phyloP scores from a whole-genome alignment of 148 eudicot species.

The Cornus suecica region DNA sequence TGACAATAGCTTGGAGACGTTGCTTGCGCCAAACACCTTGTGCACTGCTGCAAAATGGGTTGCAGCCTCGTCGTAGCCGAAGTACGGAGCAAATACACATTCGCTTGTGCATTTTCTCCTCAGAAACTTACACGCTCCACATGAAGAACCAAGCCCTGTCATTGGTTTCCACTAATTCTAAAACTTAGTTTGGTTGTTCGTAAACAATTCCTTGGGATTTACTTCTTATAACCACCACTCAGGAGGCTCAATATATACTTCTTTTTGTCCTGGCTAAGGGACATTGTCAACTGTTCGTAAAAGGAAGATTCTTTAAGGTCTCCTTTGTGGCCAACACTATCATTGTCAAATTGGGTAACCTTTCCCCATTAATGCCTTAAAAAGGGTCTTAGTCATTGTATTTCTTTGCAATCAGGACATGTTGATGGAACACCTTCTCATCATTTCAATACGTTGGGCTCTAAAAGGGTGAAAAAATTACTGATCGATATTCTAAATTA shows the following conservation, averaged over 20 bases:
- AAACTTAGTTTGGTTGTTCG: slow-evolving; percentile 1
- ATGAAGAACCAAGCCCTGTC: slow-evolving; percentile 76
- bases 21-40: slow-evolving; percentile 88
- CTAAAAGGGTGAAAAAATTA: slow-evolving; percentile 11
- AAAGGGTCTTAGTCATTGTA: slow-evolving; percentile 7
- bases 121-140: slow-evolving; percentile 92
- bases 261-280: slow-evolving; percentile 13
- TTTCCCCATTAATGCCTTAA: slow-evolving; percentile 26
- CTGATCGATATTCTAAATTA: slow-evolving; percentile 10
- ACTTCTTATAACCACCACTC: slow-evolving; percentile 39
- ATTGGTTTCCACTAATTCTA: slow-evolving; percentile 28
- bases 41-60: slow-evolving; percentile 70
- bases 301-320: slow-evolving; percentile 56
- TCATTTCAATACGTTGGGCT: slow-evolving; percentile 15
- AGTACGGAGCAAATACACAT: slow-evolving; percentile 75
- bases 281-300: slow-evolving; percentile 33
- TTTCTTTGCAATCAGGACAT: slow-evolving; percentile 1
- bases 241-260: slow-evolving; percentile 1
- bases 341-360: slow-evolving; percentile 39
- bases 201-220: slow-evolving; percentile 9
- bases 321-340: slow-evolving; percentile 68
- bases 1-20: slow-evolving; percentile 55
- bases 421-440: slow-evolving; percentile 9
- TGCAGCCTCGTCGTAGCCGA: slow-evolving; percentile 58
- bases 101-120: slow-evolving; percentile 68